Base-by-base conservation (phyloP, 169 alveolate genomes). In the Eimeria mitis region DNA sequence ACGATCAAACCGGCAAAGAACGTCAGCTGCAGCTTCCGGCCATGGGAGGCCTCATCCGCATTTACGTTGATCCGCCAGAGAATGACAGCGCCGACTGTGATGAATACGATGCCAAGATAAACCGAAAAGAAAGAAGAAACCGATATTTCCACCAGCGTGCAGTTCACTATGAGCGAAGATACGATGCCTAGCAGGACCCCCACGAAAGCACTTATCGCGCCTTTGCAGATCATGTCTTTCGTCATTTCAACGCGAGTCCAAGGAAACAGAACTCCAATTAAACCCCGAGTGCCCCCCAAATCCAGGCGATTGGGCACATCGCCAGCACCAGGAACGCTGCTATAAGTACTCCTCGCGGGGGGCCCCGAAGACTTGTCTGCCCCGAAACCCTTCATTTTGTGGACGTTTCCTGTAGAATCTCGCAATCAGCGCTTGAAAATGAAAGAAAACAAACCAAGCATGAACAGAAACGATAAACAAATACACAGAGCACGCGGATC, bases 121-220 rank as follows among this genome's bases (percentile, higher is more conserved):
- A 97, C 94, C 28, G 99, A 97, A 96, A 99, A 99, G 96, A 98
- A 98, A 11, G 98, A 97, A 40, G 99, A 98, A 78, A 98, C 91
- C 16, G 99, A 97, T n/a, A 99, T 98, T 95, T 99, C 99, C 21
- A 98, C 99, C 59, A 99, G 96, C 7, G 99, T 98, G 89, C 99
- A 98, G 90, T 99, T 98, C 49, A 98, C 99, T 28, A 98, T 97
- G 40, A 98, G 96, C n/a, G 99, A 98, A 68, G 98, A 97, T 65
- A 97, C 95, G 52, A 98, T 96, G 23, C 99, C 99, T 6, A 99
- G 89, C 37, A 97, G 91, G 83, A 98, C 97, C 16, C 99, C 99
- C 3, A 87, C 96, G 11, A 52, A 21, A 2, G 97, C 96, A 28
- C 95, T 75, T 14, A 96, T 40, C 11, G 96, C 44, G 23, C 96